A percentile compares a stretch with the other conserved stretches of the same genome.
Conservation (phyloP, 1,139 yeast species). For the Yamadazyma trypodendri region DNA sequence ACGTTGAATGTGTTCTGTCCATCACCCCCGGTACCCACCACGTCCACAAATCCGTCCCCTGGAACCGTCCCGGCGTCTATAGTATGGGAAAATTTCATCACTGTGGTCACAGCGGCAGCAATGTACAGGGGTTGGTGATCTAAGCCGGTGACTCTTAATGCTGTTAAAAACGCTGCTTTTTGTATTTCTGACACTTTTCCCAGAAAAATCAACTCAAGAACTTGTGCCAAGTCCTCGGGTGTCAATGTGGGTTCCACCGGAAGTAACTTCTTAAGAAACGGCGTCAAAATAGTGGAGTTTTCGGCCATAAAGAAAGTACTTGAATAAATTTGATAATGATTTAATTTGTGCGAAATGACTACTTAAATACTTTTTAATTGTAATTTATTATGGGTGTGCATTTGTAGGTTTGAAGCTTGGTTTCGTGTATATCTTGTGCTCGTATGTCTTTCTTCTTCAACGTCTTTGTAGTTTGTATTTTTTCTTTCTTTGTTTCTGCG, state of each 20-base stretch:
- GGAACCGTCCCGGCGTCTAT: conserved; percentile 45
- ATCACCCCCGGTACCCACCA: conserved; percentile 98
- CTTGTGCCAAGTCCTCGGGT: conserved; percentile 59
- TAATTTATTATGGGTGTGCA: not conserved
- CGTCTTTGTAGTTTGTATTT: too few relatives aligned
- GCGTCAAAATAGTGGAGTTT: conserved; percentile 48
- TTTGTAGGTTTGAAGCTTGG: too few relatives aligned
- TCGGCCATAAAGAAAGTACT: not conserved
- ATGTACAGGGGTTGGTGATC: conserved; percentile 81
- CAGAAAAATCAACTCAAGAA: conserved; percentile 57
- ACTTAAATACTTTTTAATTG: not conserved
- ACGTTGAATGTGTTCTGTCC: conserved; percentile 97
- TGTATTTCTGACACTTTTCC: conserved; percentile 69
- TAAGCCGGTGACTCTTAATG: conserved; percentile 68
- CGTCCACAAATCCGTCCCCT: conserved; percentile 66
- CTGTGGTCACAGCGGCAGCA: conserved; percentile 79
- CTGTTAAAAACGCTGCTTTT: conserved; percentile 75
- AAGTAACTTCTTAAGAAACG: conserved; percentile 62
- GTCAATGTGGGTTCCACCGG: conserved; percentile 58
- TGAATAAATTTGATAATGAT: not conserved
- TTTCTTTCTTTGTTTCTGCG: too few relatives aligned
- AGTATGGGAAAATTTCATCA: conserved; percentile 59
- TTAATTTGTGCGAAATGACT: not conserved
- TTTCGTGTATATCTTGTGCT: too few relatives aligned
- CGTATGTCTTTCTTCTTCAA: too few relatives aligned